Conservation (phyloP, 768 basidiomycete species). For the Cystofilobasidium bisporidii region DNA sequence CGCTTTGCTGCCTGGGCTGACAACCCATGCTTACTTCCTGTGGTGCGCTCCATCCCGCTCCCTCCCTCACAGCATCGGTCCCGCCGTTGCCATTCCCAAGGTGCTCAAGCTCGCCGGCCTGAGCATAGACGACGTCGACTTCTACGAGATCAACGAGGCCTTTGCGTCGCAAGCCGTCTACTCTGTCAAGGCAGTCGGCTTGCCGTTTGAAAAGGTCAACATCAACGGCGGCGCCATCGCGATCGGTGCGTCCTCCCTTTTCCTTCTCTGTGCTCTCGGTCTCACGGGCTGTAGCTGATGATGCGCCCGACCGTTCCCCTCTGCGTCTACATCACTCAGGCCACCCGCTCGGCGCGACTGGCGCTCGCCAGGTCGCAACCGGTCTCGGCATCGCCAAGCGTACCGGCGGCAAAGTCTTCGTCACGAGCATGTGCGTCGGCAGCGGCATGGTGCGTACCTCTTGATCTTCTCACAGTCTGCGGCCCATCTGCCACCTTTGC, state of each 20-base stretch:
- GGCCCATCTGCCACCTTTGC: too few species aligned
- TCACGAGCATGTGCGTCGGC: slow-evolving; percentile 86
- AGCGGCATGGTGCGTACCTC: slow-evolving; percentile 59
- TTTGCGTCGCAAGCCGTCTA: slow-evolving; percentile 71
- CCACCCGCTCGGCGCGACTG: slow-evolving; percentile 50
- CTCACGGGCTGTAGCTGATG: too few species aligned
- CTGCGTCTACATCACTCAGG: too few species aligned
- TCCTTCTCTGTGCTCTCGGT: too few species aligned
- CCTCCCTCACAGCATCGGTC: slow-evolving; percentile 50
- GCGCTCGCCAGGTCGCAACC: slow-evolving; percentile 78
- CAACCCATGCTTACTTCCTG: too few species aligned
- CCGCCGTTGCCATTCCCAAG: slow-evolving; percentile 75
- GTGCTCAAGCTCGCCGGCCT: slow-evolving; percentile 47
- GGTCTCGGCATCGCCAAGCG: slow-evolving; percentile 73
- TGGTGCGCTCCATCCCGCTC: too few species aligned
- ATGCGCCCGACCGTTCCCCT: too few species aligned
- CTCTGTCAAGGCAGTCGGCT: slow-evolving; percentile 56
- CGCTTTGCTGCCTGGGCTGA: neutral
- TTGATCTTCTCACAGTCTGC: too few species aligned
- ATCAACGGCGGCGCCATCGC: slow-evolving; percentile 80
- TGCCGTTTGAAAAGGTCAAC: slow-evolving; percentile 73
- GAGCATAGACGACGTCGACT: slow-evolving; percentile 63
- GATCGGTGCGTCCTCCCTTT: slow-evolving; percentile 41
- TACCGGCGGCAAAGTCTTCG: slow-evolving; percentile 64
- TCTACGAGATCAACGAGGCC: slow-evolving; percentile 87